Conservation (phyloP, 2,329 filamentous ascomycete species). For the Epichloe coenophiala region DNA sequence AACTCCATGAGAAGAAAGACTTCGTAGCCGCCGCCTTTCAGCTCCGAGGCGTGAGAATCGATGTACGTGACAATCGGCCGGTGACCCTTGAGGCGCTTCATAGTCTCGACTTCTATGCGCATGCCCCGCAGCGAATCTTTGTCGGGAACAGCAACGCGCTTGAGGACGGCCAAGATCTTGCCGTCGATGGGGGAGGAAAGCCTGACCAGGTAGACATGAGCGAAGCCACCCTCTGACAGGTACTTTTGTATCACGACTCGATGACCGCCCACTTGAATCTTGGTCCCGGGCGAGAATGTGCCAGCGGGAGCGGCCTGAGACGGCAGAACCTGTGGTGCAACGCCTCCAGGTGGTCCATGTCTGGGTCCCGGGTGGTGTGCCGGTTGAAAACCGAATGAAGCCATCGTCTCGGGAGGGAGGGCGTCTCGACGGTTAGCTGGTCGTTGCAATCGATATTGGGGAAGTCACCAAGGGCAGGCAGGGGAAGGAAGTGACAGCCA, state of each 20-base stretch:
- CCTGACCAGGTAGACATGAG: conserved; percentile 93
- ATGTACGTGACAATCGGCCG: conserved; percentile 94
- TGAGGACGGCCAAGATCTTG: conserved; percentile 72
- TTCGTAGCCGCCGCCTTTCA: conserved; percentile 88
- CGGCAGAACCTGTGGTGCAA: conserved; percentile 22
- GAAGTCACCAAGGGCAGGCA: neutral
- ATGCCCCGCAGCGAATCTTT: conserved; percentile 90
- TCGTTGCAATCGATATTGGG: neutral
- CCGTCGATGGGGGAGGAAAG: conserved; percentile 65
- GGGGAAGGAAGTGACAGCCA: neutral
- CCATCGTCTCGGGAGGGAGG: conserved; percentile 14
- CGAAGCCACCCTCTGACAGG: conserved; percentile 94
- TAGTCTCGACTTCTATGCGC: conserved; percentile 97
- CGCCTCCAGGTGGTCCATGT: conserved; percentile 28
- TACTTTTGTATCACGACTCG: conserved; percentile 93
- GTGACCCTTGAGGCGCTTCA: conserved; percentile 98
- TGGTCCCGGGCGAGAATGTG: conserved; percentile 85
- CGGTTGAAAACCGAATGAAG: conserved; percentile 23
- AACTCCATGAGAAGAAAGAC: conserved; percentile 98
- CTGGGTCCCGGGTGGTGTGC: conserved; percentile 14
- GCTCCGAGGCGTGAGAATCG: conserved; percentile 91
- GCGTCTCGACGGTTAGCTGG: neutral
- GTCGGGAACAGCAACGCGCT: conserved; percentile 91
- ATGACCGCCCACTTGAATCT: conserved; percentile 90
- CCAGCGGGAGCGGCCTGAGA: conserved; percentile 45